A percentile compares a stretch with the other conserved stretches of the same genome.
phyloP scores from a whole-genome alignment of 768 basidiomycete genomes.

The Inosperma sp. region DNA sequence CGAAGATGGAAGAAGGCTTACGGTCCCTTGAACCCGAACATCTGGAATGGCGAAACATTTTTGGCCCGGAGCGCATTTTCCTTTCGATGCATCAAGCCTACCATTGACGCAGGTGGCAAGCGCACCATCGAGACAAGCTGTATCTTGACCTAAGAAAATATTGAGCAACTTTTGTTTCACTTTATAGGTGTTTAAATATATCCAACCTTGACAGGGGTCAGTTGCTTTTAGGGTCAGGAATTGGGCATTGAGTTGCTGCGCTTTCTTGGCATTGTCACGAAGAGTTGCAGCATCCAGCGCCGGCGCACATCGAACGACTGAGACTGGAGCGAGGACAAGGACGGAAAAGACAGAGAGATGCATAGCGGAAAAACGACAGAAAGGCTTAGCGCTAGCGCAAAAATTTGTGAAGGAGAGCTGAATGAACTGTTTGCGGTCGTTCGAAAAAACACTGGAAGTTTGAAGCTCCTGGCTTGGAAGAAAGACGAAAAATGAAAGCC shows the following conservation, averaged over 20 bases:
- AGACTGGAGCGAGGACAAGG: slow-evolving; percentile 17
- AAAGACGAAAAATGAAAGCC: slow-evolving; percentile 13
- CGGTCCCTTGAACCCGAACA: slow-evolving; percentile 39
- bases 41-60: slow-evolving; percentile 53
- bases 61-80: slow-evolving; percentile 32
- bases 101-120: slow-evolving; percentile 40
- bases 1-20: no score
- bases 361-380: slow-evolving; percentile 12
- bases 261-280: slow-evolving; percentile 43
- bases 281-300: slow-evolving; percentile 40
- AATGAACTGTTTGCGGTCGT: slow-evolving; percentile 15
- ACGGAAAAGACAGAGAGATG: slow-evolving; percentile 23
- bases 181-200: neutral
- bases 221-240: slow-evolving; percentile 38
- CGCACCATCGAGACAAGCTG: slow-evolving; percentile 41
- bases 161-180: neutral
- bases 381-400: slow-evolving; percentile 2
- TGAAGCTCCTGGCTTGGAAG: slow-evolving; percentile 36
- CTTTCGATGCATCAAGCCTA: slow-evolving; percentile 35
- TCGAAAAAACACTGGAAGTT: slow-evolving; percentile 15
- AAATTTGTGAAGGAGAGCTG: neutral
- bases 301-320: slow-evolving; percentile 31
- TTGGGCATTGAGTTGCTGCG: slow-evolving; percentile 47
- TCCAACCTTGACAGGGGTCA: slow-evolving; percentile 45
- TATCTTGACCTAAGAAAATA: slow-evolving; percentile 33